Conservation (phyloP, 352 stramenopile genomes). For the Vaucheria bursata region DNA sequence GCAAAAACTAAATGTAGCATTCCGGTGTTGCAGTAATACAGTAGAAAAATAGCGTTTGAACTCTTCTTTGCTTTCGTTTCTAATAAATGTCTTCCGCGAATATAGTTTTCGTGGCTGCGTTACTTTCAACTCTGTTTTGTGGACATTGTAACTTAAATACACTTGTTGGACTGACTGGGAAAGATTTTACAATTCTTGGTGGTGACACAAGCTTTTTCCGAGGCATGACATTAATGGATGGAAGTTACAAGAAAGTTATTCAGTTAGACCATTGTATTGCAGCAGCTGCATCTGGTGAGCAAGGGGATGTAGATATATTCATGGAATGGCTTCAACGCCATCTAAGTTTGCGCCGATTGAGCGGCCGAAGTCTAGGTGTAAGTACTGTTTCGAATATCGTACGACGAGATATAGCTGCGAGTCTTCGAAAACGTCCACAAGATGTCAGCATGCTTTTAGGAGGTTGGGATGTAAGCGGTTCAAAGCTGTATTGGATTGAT, state of each 20-base stretch:
- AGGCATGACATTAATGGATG: conserved; percentile 44
- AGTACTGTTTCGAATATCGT: conserved; percentile 17
- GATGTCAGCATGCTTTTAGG: conserved; percentile 29
- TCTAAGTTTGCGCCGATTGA: conserved; percentile 16
- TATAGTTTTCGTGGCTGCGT: neutral
- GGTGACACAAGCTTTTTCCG: conserved; percentile 44
- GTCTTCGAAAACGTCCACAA: conserved; percentile 15
- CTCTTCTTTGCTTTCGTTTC: neutral
- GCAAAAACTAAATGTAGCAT: too few relatives aligned
- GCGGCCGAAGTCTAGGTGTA: conserved; percentile 10
- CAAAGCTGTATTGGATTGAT: conserved; percentile 40
- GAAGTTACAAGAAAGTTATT: conserved; percentile 40
- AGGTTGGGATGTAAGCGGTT: conserved; percentile 23
- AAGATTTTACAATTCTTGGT: conserved; percentile 41
- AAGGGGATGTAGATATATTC: conserved; percentile 46
- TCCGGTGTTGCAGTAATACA: neutral
- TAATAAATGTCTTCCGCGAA: too few relatives aligned
- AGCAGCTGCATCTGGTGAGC: conserved; percentile 33
- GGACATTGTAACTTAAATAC: conserved; percentile 21
- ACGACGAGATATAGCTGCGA: conserved; percentile 16
- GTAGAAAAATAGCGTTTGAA: neutral
- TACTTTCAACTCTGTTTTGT: neutral
- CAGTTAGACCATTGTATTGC: conserved; percentile 27
- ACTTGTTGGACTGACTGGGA: conserved; percentile 35
- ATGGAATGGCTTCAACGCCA: conserved; percentile 34